These are phyloP conservation scores for Wickerhamomyces sp. DNA, from an alignment of 1,139 yeast species.

Conservation along the genomic window DNA sequence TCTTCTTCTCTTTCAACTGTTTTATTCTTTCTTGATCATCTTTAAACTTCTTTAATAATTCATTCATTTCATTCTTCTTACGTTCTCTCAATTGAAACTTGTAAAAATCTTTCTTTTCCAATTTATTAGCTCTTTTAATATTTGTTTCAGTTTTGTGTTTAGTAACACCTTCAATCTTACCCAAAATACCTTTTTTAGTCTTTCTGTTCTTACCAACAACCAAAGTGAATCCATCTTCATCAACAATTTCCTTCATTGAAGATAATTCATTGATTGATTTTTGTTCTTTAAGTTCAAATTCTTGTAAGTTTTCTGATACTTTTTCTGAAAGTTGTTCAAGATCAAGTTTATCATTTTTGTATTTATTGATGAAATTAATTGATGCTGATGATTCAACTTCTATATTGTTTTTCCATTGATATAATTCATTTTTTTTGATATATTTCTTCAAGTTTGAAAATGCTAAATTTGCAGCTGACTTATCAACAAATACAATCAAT, in stretches of 20 bases:
- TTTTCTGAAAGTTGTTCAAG: constrained; percentile 38
- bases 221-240: constrained; percentile 89
- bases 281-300: constrained; percentile 70
- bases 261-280: constrained; percentile 56
- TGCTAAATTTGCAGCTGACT: constrained; percentile 64
- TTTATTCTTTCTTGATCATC: constrained; percentile 85
- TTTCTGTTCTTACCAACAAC: constrained; percentile 86
- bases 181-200: constrained; percentile 64
- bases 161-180: constrained; percentile 37
- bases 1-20: constrained; percentile 71
- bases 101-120: constrained; percentile 89
- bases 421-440: constrained; percentile 24
- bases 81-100: constrained; percentile 92
- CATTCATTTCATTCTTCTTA: constrained; percentile 90
- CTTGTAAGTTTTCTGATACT: constrained; percentile 56
- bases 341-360: constrained; percentile 15
- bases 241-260: constrained; percentile 56
- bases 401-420: constrained; percentile 27
- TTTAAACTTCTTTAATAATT: constrained; percentile 74
- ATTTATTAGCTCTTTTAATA: constrained; percentile 54
- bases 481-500: constrained; percentile 70
- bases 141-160: constrained; percentile 28
- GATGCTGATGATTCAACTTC: constrained; percentile 25
- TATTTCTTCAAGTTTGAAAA: constrained; percentile 54
- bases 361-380: constrained; percentile 29